Base-by-base conservation (phyloP, 495 filamentous ascomycete genomes). In the Thermothielavioides terrestris region DNA sequence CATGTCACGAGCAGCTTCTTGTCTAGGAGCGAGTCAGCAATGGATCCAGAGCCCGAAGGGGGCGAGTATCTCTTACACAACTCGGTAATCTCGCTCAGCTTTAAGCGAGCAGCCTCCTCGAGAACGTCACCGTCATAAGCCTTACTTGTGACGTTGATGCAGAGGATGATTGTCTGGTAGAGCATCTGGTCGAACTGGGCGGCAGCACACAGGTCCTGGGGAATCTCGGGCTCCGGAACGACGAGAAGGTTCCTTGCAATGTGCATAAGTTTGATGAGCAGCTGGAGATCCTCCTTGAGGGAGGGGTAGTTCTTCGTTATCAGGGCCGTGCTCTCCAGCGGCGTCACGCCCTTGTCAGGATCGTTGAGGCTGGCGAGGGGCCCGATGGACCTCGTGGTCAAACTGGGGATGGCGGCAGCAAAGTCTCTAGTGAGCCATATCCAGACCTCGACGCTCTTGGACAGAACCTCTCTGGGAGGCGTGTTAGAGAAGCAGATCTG, bases 1-100 rank as follows among this genome's bases (percentile, higher is more conserved):
- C 85, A 85, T 0, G 86, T 92, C 20, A 94, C 89, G 23, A 96
- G 74, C 3, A 94, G 76, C 60, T 89, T 90, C 66, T 96, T 96
- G 68, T 89, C 79, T 83, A 46, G 23, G 1, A 9, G 17, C 48
- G 14, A n/a, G 54, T 68, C 50, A 69, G 36, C 34, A 22, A 18
- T 3, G 35, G 26, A n/a, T 34, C 9, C 28, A 27, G 20, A 41
- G 20, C 27, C 18, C 7, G 25, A 23, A 15, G 17, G 7, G 6
- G 9, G 18, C 2, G 15, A 25, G 5, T 20, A 17, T 63, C 72
- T n/a, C n/a, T 52, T 67, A 74, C 70, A 80, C 26, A 77, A 63
- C 39, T 80, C 77, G 4, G 72, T 76, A 31, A 80, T 73, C 54
- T 78, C 76, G 37, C 70, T 71, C 12, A 80, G 48, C 45, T 71